Percentiles rank a stretch among this genome's conserved stretches.
Evolutionary conservation across 192 early-diverging fungal genomes (phyloP).

Genomic region (Coemansia sp.): DNA sequence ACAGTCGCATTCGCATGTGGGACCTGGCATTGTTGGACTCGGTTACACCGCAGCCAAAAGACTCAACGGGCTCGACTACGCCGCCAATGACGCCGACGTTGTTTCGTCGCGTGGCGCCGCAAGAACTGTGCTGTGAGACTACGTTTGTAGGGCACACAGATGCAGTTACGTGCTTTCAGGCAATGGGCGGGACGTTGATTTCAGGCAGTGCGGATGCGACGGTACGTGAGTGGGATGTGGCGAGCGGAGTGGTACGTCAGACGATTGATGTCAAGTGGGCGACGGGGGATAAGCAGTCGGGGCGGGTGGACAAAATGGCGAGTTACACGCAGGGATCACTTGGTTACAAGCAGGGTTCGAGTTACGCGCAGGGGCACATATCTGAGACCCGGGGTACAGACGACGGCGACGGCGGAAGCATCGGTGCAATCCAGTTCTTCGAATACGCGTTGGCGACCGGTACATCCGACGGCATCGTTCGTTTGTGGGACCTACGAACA

Average conservation of each 20-base stretch:
- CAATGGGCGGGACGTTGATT: conserved; percentile 30
- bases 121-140: conserved; percentile 39
- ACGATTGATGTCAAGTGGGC: conserved; percentile 74
- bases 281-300: conserved; percentile 21
- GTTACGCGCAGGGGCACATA: no score
- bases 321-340: no score
- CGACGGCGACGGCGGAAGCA: conserved; percentile 54
- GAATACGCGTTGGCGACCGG: conserved; percentile 72
- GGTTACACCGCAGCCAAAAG: conserved; percentile 52
- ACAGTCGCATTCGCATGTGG: conserved; percentile 69
- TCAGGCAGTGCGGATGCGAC: conserved; percentile 76
- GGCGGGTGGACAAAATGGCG: background rate
- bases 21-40: conserved; percentile 61
- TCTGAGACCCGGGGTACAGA: conserved; percentile 20
- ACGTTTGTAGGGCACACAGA: conserved; percentile 34
- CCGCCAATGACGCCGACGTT: conserved; percentile 52
- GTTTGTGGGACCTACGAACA: conserved; percentile 80
- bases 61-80: conserved; percentile 57
- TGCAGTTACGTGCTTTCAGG: conserved; percentile 53
- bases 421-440: conserved; percentile 73
- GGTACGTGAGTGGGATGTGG: conserved; percentile 76
- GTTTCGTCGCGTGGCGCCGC: conserved; percentile 18
- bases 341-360: no score
- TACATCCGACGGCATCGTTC: conserved; percentile 67
- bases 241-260: conserved; percentile 61